A percentile compares a stretch with the other conserved stretches of the same genome.
phyloP scores from a whole-genome alignment of 345 rosid species.

The Salix suchowensis region DNA sequence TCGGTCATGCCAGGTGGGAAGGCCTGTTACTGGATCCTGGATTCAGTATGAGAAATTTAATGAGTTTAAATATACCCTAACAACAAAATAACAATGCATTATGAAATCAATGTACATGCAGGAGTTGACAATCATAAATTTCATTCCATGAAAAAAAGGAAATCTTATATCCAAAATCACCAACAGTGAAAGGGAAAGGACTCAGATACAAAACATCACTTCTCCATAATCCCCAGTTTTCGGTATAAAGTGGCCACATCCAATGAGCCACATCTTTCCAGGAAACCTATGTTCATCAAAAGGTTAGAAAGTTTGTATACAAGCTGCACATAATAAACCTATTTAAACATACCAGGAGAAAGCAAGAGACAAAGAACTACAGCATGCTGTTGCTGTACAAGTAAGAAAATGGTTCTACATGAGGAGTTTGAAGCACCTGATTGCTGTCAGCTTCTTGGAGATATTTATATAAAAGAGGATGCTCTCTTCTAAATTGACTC shows the following conservation, averaged over 20 bases:
- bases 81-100: not conserved
- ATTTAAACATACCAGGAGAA: not conserved
- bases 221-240: conserved; percentile 83
- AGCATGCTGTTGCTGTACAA: not conserved
- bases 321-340: not conserved
- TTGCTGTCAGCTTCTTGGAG: conserved; percentile 59
- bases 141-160: not conserved
- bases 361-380: not conserved
- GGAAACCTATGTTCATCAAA: conserved; percentile 39
- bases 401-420: not conserved
- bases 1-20: conserved; percentile 65
- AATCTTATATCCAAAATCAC: conserved; percentile 17
- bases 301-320: not conserved
- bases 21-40: conserved; percentile 90
- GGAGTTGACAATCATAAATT: not conserved
- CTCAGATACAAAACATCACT: conserved; percentile 65
- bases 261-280: conserved; percentile 90
- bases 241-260: conserved; percentile 95
- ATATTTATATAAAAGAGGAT: conserved; percentile 59
- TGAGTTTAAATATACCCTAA: not conserved
- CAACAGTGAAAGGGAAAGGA: conserved; percentile 69
- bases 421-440: conserved; percentile 44
- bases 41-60: conserved; percentile 9
- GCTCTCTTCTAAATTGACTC: conserved; percentile 48
- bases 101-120: too few species aligned